Conservation (phyloP, 2,329 filamentous ascomycete species). For the Sporothrix phasma region DNA sequence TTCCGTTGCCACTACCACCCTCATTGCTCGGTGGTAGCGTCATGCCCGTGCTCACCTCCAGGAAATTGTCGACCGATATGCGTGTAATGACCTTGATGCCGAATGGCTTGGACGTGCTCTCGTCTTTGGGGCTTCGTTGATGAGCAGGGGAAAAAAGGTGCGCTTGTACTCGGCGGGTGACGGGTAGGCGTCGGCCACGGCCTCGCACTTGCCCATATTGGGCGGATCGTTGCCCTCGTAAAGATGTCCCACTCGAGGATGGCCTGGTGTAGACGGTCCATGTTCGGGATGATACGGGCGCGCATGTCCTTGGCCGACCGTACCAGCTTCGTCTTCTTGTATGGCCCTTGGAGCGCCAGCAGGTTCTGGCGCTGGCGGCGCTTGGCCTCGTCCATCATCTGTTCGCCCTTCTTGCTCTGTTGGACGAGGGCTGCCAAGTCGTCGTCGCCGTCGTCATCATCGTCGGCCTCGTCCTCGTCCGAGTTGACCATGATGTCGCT, state of each 20-base stretch:
- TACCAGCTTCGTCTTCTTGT: slow-evolving; percentile 72
- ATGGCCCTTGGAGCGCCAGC: slow-evolving; percentile 48
- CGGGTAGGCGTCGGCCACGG: slow-evolving; percentile 67
- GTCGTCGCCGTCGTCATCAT: slow-evolving; percentile 55
- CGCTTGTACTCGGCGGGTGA: slow-evolving; percentile 72
- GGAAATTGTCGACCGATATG: slow-evolving; percentile 82
- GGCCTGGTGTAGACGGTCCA: slow-evolving; percentile 72
- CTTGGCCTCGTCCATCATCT: slow-evolving; percentile 40
- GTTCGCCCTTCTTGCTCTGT: slow-evolving; percentile 36
- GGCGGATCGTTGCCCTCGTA: slow-evolving; percentile 80
- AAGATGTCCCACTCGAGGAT: slow-evolving; percentile 91
- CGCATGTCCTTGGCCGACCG: slow-evolving; percentile 89
- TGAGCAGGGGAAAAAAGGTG: slow-evolving; percentile 81
- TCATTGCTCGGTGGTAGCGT: slow-evolving; percentile 46
- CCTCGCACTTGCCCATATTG: slow-evolving; percentile 58
- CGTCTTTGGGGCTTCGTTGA: slow-evolving; percentile 87
- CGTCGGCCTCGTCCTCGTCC: slow-evolving; percentile 60
- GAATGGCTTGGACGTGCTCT: slow-evolving; percentile 69
- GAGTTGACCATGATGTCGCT: slow-evolving; percentile 88
- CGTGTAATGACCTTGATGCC: slow-evolving; percentile 82
- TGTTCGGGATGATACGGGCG: slow-evolving; percentile 79
- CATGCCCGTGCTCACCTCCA: slow-evolving; percentile 83
- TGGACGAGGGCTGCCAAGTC: slow-evolving; percentile 39
- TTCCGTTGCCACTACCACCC: slow-evolving; percentile 46
- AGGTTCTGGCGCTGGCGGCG: slow-evolving; percentile 41